A percentile compares a stretch with the other conserved stretches of the same genome.
These are phyloP conservation scores for Parsonsia alboflavescens DNA, from an alignment of 257 asterid species.

Conservation along the genomic window DNA sequence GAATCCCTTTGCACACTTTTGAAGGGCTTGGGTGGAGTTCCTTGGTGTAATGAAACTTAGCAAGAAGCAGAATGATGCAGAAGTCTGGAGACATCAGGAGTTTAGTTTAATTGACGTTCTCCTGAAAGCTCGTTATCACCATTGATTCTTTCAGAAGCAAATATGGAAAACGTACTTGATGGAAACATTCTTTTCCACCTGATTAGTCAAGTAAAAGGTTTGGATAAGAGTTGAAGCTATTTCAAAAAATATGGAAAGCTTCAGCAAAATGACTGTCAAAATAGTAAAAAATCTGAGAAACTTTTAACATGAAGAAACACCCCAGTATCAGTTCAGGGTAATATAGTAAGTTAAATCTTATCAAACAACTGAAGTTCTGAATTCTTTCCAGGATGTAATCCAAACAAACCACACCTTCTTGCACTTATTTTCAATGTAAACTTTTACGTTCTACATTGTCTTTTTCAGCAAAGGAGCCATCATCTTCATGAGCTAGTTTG, in stretches of 20 bases:
- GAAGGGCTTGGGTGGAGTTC: constrained; percentile 79
- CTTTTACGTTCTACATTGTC: neutral
- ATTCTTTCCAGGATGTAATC: neutral
- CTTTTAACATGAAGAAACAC: neutral
- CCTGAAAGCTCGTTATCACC: constrained; percentile 1
- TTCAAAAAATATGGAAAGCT: neutral
- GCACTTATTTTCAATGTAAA: neutral
- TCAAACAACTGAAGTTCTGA: neutral
- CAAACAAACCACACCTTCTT: neutral
- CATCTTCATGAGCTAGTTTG: neutral
- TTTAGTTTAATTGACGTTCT: constrained; percentile 34
- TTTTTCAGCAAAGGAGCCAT: neutral
- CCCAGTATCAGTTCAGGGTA: too few relatives aligned
- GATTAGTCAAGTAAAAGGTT: neutral
- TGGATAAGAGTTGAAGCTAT: neutral
- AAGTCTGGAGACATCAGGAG: constrained; percentile 87
- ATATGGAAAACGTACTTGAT: neutral
- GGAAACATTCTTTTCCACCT: neutral
- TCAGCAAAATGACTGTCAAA: neutral
- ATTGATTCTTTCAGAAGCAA: neutral
- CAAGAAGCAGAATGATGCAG: constrained; percentile 86
- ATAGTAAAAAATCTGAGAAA: neutral
- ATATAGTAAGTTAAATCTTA: too few relatives aligned
- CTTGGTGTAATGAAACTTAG: constrained; percentile 72
- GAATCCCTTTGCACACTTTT: constrained; percentile 40